phyloP scores from a whole-genome alignment of 768 basidiomycete species.

The Sarcomyxa edulis region DNA sequence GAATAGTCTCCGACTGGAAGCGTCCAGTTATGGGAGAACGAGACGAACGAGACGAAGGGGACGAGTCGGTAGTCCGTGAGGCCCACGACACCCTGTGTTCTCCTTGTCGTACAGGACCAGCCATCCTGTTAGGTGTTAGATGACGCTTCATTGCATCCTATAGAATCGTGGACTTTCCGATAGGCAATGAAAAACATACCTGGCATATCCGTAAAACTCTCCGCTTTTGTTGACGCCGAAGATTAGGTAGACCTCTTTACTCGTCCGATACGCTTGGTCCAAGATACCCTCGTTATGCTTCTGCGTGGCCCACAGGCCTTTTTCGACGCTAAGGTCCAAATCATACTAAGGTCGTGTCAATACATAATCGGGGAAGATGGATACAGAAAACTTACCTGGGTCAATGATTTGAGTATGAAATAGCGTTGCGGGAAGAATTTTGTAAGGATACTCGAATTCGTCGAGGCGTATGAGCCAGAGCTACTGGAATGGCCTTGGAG shows the following conservation, averaged over 20 bases:
- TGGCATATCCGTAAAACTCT: conserved; percentile 91
- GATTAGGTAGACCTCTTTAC: conserved; percentile 80
- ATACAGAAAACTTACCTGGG: conserved; percentile 64
- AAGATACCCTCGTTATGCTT: conserved; percentile 86
- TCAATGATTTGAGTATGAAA: conserved; percentile 88
- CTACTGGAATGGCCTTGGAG: conserved; percentile 40
- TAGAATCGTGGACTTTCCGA: background rate
- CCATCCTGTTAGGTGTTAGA: conserved; percentile 48
- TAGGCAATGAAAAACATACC: conserved; percentile 33
- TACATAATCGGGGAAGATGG: background rate
- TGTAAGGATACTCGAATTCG: conserved; percentile 74
- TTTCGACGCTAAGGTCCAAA: conserved; percentile 73
- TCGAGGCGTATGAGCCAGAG: conserved; percentile 72
- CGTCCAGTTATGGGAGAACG: conserved; percentile 15
- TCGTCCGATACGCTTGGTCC: conserved; percentile 91
- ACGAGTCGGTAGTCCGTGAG: conserved; percentile 29
- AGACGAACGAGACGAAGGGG: conserved; percentile 24
- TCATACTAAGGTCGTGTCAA: conserved; percentile 44
- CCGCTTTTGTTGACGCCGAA: conserved; percentile 94
- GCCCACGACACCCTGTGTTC: conserved; percentile 57
- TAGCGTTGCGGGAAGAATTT: conserved; percentile 82
- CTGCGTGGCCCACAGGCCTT: conserved; percentile 89
- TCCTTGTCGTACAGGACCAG: conserved; percentile 50
- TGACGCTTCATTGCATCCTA: conserved; percentile 6
- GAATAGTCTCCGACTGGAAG: conserved; percentile 5